Conservation (phyloP, 768 basidiomycete species). For the Rossbeevera mucosa region DNA sequence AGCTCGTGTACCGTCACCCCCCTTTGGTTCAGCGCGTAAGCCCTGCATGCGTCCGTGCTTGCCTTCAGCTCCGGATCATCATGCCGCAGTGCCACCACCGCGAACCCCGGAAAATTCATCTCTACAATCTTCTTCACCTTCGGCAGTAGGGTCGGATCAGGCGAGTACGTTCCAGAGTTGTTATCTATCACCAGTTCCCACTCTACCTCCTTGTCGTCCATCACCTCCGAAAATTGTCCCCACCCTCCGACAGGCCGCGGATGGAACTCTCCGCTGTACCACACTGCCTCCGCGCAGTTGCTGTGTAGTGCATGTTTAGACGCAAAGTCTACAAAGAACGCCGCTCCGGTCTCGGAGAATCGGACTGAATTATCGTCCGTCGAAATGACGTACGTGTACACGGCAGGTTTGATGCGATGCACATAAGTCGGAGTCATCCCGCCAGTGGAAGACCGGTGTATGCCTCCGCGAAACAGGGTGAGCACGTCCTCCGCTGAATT, state of each 20-base stretch:
- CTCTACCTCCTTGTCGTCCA: slow-evolving; percentile 47
- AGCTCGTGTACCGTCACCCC: slow-evolving; percentile 58
- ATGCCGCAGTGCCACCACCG: slow-evolving; percentile 48
- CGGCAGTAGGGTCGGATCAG: slow-evolving; percentile 59
- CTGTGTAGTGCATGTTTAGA: slow-evolving; percentile 84
- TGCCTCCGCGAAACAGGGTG: slow-evolving; percentile 47
- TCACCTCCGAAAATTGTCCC: slow-evolving; percentile 54
- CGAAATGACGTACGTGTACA: slow-evolving; percentile 84
- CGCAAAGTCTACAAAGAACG: slow-evolving; percentile 83
- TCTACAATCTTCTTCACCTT: slow-evolving; percentile 58
- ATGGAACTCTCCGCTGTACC: slow-evolving; percentile 79
- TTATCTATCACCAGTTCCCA: slow-evolving; percentile 90
- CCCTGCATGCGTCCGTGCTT: slow-evolving; percentile 64
- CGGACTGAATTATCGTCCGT: slow-evolving; percentile 70
- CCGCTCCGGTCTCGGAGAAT: slow-evolving; percentile 83
- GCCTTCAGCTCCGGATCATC: slow-evolving; percentile 52
- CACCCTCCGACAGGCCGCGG: slow-evolving; percentile 67
- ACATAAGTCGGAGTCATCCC: slow-evolving; percentile 13
- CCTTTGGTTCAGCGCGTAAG: slow-evolving; percentile 57
- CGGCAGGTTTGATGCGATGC: slow-evolving; percentile 68
- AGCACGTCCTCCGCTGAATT: slow-evolving; percentile 44
- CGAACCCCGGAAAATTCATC: slow-evolving; percentile 67
- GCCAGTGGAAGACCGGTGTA: slow-evolving; percentile 9
- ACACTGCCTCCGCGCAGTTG: slow-evolving; percentile 61
- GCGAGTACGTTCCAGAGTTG: slow-evolving; percentile 81